Evolutionary conservation across 2,329 filamentous ascomycete species (phyloP).

Genomic region (Volutella citrinella): DNA sequence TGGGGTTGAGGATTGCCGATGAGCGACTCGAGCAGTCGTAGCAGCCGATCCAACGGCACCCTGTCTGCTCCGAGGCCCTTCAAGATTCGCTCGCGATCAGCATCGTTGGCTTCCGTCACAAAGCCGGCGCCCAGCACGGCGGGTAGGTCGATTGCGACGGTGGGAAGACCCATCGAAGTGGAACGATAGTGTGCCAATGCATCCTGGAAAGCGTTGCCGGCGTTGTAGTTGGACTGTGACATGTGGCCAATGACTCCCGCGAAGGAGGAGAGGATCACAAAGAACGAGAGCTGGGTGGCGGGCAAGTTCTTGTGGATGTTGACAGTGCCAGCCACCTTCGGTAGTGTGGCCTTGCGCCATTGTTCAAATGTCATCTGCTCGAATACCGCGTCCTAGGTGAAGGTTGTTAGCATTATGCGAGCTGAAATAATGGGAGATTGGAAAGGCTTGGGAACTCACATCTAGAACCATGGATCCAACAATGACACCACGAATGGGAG

Average conservation of each 20-base stretch:
- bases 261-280: constrained; percentile 34
- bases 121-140: constrained; percentile 18
- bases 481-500: constrained; percentile 14
- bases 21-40: constrained; percentile 1
- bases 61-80: constrained; percentile 11
- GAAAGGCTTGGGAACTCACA: no score
- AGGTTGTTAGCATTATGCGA: no score
- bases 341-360: constrained; percentile 22
- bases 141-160: constrained; percentile 17
- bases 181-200: constrained; percentile 18
- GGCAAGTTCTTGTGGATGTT: constrained; percentile 25
- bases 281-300: constrained; percentile 38
- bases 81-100: constrained; percentile 11
- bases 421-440: constrained; percentile 18
- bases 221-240: constrained; percentile 38
- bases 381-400: constrained; percentile 26
- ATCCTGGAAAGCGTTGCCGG: constrained; percentile 31
- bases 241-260: constrained; percentile 31
- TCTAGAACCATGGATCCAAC: constrained; percentile 21
- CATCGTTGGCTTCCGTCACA: constrained; percentile 20
- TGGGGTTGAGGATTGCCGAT: neutral
- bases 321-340: constrained; percentile 31
- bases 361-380: constrained; percentile 24
- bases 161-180: constrained; percentile 10
- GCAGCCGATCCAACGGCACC: constrained; percentile 7